Evolutionary conservation across 768 basidiomycete genomes (phyloP).

Genomic region (Cyathus striatus): DNA sequence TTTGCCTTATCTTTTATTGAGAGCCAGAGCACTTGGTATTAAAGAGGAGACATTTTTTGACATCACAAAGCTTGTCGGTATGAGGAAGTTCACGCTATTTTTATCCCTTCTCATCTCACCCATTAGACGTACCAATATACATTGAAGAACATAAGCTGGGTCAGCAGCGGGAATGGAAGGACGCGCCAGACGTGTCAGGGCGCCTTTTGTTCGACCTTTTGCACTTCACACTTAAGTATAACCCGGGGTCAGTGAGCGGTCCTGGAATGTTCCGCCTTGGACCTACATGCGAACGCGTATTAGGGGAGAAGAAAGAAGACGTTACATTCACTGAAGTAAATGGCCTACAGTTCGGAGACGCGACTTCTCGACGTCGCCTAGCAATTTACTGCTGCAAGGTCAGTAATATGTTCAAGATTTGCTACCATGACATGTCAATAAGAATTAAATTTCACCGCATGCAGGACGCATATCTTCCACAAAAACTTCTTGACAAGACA

Average conservation of each 20-base stretch:
- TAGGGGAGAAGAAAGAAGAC: conserved; percentile 95
- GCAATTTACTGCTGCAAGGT: conserved; percentile 97
- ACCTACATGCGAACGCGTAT: conserved; percentile 85
- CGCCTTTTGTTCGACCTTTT: conserved; percentile 88
- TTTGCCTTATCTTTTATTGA: conserved; percentile 74
- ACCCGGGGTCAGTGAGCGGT: conserved; percentile 45
- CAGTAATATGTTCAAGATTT: conserved; percentile 6
- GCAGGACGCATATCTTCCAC: conserved; percentile 93
- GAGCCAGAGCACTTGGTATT: not conserved
- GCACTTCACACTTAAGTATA: conserved; percentile 92
- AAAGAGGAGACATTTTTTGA: too few relatives aligned
- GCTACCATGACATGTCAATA: too few relatives aligned
- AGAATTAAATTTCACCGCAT: too few relatives aligned
- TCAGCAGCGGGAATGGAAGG: too few relatives aligned
- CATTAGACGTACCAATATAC: too few relatives aligned
- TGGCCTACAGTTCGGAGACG: conserved; percentile 85
- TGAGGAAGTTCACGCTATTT: too few relatives aligned
- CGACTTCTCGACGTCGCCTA: conserved; percentile 78
- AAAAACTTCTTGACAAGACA: not conserved
- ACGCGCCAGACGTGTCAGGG: too few relatives aligned
- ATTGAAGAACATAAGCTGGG: too few relatives aligned
- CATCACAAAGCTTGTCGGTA: too few relatives aligned
- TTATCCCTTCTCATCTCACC: too few relatives aligned
- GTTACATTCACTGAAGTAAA: conserved; percentile 93
- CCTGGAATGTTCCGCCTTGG: conserved; percentile 89